phyloP scores from a whole-genome alignment of 2,329 filamentous ascomycete species.

The Neofusicoccum laricinum region DNA sequence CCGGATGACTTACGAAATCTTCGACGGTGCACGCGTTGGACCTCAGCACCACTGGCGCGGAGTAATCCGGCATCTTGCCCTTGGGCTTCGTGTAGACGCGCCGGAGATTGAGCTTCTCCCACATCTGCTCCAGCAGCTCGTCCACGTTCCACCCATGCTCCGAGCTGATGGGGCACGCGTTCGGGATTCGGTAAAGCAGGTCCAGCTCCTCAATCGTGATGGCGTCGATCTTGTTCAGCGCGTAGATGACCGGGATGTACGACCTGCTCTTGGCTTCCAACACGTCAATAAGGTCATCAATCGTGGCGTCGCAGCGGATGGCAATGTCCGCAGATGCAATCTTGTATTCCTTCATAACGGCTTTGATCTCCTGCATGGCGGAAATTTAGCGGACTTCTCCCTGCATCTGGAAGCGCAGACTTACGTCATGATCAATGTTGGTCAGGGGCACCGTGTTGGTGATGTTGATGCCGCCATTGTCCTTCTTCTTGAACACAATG shows the following conservation, averaged over 20 bases:
- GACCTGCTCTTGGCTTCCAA: slow-evolving; percentile 91
- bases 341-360: slow-evolving; percentile 94
- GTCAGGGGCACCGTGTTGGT: slow-evolving; percentile 90
- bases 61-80: slow-evolving; percentile 90
- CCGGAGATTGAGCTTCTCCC: slow-evolving; percentile 90
- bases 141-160: slow-evolving; percentile 96
- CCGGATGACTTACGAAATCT: slow-evolving; percentile 75
- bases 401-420: neutral
- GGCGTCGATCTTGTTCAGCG: slow-evolving; percentile 97
- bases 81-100: slow-evolving; percentile 98
- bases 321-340: slow-evolving; percentile 97
- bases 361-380: slow-evolving; percentile 73
- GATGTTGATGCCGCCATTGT: slow-evolving; percentile 94
- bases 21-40: slow-evolving; percentile 83
- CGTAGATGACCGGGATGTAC: slow-evolving; percentile 99
- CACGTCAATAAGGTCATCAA: slow-evolving; percentile 95
- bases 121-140: slow-evolving; percentile 96
- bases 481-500: slow-evolving; percentile 99
- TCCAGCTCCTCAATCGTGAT: slow-evolving; percentile 98
- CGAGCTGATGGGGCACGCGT: slow-evolving; percentile 94
- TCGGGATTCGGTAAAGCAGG: slow-evolving; percentile 91
- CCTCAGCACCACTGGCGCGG: slow-evolving; percentile 82
- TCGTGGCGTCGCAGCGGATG: slow-evolving; percentile 94
- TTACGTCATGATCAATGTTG: slow-evolving; percentile 80
- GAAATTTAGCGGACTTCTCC: neutral